Base-by-base conservation (phyloP, 805 yeast genomes). In the Millerozyma miso region DNA sequence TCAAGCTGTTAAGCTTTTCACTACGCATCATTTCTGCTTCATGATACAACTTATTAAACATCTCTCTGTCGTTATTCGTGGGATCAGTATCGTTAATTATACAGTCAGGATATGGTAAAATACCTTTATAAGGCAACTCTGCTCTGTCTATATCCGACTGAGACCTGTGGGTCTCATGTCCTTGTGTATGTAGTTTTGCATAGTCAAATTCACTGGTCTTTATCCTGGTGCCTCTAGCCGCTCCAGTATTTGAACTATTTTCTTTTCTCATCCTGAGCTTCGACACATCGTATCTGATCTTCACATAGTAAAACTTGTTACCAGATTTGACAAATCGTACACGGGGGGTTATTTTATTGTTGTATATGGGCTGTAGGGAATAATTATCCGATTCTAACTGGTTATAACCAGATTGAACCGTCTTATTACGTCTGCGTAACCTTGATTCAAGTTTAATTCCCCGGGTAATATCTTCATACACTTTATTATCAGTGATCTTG, bases 41-140 rank as follows among this genome's bases (percentile, higher is more conserved):
- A 15, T 49, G 55, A 29, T 65, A 45, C 13, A 76, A 54, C 32
- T 55, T 58, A 14, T 74, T 67, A 53, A 85, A 86, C 15, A 65
- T 47, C 12, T 58, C 59, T 13, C 80, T 62, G 54, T 83, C 89
- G 2, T 62, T 53, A 3, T 54, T 51, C 1, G 73, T 73, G 0
- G 95, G 95, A 33, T 74, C 73, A 0, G 93, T 84, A 46, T 71
- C 65, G 39, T 67, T 67, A 1, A 88, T 84, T 20, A 72, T 74
- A 31, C 83, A 80, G 35, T 83, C 80, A 16, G 76, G 73, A 50
- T 76, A 77, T 15, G 72, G 60, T 15, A 85, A 62, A 0, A 85
- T 74, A 0, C 93, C 93, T 39, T 83, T 65, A 50, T 76, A 85
- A 0, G 95, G 93, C 20, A 80, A 54, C 42, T 82, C 84, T 37